These are phyloP conservation scores for Neurospora sp. DNA, from an alignment of 495 filamentous ascomycete genomes.

Conservation along the genomic window DNA sequence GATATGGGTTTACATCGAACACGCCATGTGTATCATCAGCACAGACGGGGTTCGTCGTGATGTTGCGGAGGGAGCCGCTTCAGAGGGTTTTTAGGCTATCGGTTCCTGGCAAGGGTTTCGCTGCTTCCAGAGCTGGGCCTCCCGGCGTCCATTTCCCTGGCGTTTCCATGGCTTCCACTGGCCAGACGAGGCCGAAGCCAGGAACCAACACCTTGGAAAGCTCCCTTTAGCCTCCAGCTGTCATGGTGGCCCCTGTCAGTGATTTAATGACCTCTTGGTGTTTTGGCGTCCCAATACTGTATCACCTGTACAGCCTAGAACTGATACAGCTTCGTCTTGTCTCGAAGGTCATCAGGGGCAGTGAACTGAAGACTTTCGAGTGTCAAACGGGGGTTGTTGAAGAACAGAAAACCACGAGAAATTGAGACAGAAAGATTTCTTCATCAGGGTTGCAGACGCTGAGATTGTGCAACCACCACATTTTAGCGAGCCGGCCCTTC, in stretches of 20 bases:
- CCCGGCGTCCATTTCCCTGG: background rate
- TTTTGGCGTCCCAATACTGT: background rate
- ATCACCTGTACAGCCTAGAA: background rate
- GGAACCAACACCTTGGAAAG: background rate
- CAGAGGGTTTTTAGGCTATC: background rate
- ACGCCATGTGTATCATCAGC: background rate
- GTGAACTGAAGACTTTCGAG: background rate
- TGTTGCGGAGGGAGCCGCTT: background rate
- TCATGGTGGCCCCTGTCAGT: background rate
- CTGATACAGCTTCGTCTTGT: background rate
- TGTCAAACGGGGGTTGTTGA: background rate
- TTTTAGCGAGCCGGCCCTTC: background rate
- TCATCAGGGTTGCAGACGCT: background rate
- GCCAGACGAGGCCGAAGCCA: background rate
- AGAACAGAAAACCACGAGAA: background rate
- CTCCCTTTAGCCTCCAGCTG: background rate
- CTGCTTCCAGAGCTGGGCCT: background rate
- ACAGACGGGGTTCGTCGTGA: background rate
- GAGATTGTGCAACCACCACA: background rate
- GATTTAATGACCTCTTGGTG: background rate
- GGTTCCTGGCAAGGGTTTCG: background rate
- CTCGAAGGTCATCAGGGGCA: background rate
- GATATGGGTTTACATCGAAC: background rate
- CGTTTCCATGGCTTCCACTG: background rate
- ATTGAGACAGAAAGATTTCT: background rate